Evolutionary conservation across 768 basidiomycete species (phyloP), one percentile per base, ranked within the genome.

Genomic region (Sporobolomyces phaffii): DNA sequence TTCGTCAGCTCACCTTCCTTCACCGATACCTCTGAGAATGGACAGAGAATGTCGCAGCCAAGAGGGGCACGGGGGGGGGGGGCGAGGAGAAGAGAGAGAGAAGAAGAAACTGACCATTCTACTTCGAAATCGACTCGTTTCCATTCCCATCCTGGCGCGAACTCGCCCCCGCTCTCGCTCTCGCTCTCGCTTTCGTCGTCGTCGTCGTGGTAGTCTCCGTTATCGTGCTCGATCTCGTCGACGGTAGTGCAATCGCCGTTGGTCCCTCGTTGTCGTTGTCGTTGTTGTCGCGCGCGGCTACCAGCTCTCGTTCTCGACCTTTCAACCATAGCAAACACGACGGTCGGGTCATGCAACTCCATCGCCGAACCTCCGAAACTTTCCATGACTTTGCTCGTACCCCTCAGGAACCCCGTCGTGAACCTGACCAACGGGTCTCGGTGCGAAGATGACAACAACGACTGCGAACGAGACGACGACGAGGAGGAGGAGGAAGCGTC

Each of bases 311-410:
- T 38, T 20, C 56, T n/a, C 24, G 24, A 34, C 17, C 24, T 18
- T 48, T 82, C 81, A 20, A 90, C 84, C 2, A 90, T 88, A 76
- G 86, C 91, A 89, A 90, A 94, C 20, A 94, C 83, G 3, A 90
- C 88, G 15, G 86, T 85, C 49, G 91, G 87, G 73, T 97, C 92
- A 73, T 97, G 92, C 61, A 93, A 81, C 78, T 92, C 89, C 84
- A 96, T 83, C 7, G 83, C 87, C 75, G 93, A 91, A 67, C 87
- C 85, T 11, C 90, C 90, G 66, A 85, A 91, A 53, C 81, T 73
- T n/a, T 84, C 64, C 87, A 93, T 91, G 56, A 91, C 78, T 68
- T 86, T 85, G 38, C 88, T 80, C 5, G 88, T 84, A 48, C 85
- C 82, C 75, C 87, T 85, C 1, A 91, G 79, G 78, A 94, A 85